Percentiles rank a stretch among this genome's conserved stretches.
Conservation (phyloP, 2,329 filamentous ascomycete genomes). For the Cytospora piceae region DNA sequence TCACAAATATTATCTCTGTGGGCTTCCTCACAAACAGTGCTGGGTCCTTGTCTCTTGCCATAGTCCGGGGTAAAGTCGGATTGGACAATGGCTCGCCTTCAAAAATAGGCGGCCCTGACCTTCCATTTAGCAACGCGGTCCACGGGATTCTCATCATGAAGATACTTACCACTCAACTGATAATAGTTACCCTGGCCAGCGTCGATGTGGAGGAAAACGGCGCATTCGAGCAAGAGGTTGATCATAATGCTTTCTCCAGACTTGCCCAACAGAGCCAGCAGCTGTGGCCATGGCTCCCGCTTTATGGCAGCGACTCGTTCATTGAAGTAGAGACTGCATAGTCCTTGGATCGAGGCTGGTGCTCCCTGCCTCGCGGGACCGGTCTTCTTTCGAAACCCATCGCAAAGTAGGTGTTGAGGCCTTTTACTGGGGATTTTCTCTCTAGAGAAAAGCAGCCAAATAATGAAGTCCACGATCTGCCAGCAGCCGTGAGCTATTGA, state of each 20-base stretch:
- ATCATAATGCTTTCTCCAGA: slow-evolving; percentile 79
- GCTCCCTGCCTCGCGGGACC: slow-evolving; percentile 34
- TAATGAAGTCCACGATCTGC: slow-evolving; percentile 75
- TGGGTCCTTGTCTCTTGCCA: slow-evolving; percentile 16
- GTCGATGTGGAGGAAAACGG: slow-evolving; percentile 70
- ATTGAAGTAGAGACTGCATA: slow-evolving; percentile 69
- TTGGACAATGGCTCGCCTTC: slow-evolving; percentile 17
- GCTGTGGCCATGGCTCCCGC: slow-evolving; percentile 70
- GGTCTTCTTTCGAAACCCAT: slow-evolving; percentile 70
- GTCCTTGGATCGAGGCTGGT: slow-evolving; percentile 60
- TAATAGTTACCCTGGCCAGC: slow-evolving; percentile 67
- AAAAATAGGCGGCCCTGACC: slow-evolving; percentile 25
- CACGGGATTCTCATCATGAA: not conserved
- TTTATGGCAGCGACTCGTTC: slow-evolving; percentile 72
- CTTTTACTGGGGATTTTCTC: slow-evolving; percentile 50
- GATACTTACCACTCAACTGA: slow-evolving; percentile 74
- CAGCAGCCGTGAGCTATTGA: slow-evolving; percentile 13
- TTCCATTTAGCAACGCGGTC: slow-evolving; percentile 28
- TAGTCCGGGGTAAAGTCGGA: not conserved
- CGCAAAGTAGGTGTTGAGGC: slow-evolving; percentile 77
- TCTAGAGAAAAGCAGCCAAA: slow-evolving; percentile 76
- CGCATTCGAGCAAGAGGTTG: slow-evolving; percentile 74
- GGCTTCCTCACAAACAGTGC: slow-evolving; percentile 39
- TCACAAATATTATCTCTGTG: slow-evolving; percentile 73
- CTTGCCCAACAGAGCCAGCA: slow-evolving; percentile 74